Percentiles rank a stretch among this genome's conserved stretches.
phyloP scores from a whole-genome alignment of 768 basidiomycete genomes.

The Trametes cingulata region DNA sequence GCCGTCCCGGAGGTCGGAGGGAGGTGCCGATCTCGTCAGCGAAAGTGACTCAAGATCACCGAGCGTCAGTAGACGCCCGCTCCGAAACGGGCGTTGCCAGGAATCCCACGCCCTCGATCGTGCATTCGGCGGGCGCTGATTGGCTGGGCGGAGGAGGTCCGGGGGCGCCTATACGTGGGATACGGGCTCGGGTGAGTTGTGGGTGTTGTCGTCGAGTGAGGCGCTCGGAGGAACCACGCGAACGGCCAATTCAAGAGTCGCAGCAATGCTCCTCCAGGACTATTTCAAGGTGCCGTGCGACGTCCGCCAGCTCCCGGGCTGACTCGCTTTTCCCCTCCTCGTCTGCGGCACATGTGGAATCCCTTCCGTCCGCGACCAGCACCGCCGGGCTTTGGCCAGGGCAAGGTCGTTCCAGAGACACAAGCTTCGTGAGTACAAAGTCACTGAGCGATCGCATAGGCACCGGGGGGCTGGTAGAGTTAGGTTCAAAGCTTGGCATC shows the following conservation, averaged over 20 bases:
- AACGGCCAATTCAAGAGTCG: background rate
- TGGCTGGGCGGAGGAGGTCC: background rate
- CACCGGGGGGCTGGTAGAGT: background rate
- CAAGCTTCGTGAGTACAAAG: slow-evolving; percentile 32
- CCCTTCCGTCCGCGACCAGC: slow-evolving; percentile 46
- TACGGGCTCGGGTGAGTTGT: background rate
- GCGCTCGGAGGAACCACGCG: background rate
- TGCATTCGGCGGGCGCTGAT: background rate
- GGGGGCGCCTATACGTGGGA: too few relatives aligned
- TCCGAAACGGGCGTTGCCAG: background rate
- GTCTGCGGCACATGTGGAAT: slow-evolving; percentile 31
- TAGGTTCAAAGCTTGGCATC: too few relatives aligned
- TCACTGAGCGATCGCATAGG: background rate
- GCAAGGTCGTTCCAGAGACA: slow-evolving; percentile 46
- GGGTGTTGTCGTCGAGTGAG: background rate
- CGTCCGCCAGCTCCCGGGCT: background rate
- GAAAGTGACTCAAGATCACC: background rate
- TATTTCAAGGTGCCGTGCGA: background rate
- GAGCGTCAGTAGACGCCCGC: background rate
- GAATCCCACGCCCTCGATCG: background rate
- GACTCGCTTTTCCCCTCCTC: background rate
- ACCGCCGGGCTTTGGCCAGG: slow-evolving; percentile 50
- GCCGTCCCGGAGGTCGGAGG: background rate
- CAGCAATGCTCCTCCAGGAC: background rate
- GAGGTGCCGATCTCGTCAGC: background rate